These are phyloP conservation scores for Phytophthora sansomeana DNA, from an alignment of 352 stramenopile species.

Conservation along the genomic window DNA sequence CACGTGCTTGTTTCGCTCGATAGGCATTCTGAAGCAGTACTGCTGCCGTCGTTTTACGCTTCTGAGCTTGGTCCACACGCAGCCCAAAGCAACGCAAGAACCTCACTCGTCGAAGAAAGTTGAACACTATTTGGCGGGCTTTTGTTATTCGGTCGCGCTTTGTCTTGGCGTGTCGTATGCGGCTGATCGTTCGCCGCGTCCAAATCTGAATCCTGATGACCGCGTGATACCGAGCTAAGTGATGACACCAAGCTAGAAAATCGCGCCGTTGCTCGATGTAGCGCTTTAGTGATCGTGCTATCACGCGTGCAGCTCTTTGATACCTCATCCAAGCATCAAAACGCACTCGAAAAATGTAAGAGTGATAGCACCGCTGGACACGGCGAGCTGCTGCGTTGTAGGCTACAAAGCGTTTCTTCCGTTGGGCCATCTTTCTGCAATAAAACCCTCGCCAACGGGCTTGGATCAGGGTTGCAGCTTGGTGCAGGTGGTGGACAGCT, in stretches of 20 bases:
- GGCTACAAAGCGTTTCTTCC: conserved; percentile 39
- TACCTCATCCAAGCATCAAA: conserved; percentile 34
- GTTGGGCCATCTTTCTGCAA: conserved; percentile 51
- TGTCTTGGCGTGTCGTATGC: conserved; percentile 32
- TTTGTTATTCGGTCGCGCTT: conserved; percentile 17
- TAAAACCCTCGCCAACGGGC: conserved; percentile 58
- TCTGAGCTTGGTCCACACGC: conserved; percentile 42
- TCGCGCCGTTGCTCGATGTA: conserved; percentile 51
- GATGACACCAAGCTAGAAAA: conserved; percentile 48
- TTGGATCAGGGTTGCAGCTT: conserved; percentile 49
- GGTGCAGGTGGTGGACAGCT: conserved; percentile 33
- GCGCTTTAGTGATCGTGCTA: conserved; percentile 44
- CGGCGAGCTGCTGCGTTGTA: conserved; percentile 43
- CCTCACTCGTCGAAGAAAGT: conserved; percentile 52
- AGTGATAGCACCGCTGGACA: conserved; percentile 55
- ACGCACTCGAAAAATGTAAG: conserved; percentile 44
- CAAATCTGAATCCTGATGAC: conserved; percentile 65
- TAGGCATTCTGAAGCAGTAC: conserved; percentile 67
- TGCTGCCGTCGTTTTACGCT: conserved; percentile 41
- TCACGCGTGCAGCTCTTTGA: conserved; percentile 45
- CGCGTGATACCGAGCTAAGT: conserved; percentile 62
- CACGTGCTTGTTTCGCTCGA: conserved; percentile 62
- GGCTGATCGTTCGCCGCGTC: conserved; percentile 38
- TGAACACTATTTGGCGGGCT: conserved; percentile 44
- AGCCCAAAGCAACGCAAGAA: conserved; percentile 50